phyloP scores from a whole-genome alignment of 371 early-diverging fungal genomes.

The Parasitella parasitica region DNA sequence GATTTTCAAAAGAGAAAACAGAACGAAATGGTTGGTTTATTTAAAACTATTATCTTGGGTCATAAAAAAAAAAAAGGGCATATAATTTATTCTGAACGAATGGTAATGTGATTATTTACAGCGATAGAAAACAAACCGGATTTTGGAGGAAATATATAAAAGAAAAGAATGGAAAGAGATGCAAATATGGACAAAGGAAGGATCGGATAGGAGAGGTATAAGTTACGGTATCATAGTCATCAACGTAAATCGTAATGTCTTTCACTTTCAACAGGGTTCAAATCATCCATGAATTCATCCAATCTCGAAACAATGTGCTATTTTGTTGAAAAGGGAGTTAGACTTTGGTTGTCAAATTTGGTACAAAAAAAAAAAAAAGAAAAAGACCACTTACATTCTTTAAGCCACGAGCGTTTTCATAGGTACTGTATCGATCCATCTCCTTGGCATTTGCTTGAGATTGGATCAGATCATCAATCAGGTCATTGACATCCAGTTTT shows the following conservation, averaged over 20 bases:
- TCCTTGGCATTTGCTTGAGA: constrained; percentile 4
- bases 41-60: no score
- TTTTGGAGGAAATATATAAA: no score
- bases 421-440: not conserved
- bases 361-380: no score
- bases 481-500: constrained; percentile 12
- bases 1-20: no score
- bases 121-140: no score
- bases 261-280: not conserved
- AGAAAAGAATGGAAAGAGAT: no score
- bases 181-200: not conserved
- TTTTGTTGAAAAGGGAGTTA: not conserved
- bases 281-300: not conserved
- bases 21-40: no score
- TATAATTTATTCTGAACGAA: no score
- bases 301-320: not conserved
- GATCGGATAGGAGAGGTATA: not conserved
- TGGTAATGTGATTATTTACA: no score
- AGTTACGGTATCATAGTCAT: not conserved
- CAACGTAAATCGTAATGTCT: not conserved
- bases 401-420: constrained; percentile 10
- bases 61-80: no score
- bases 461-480: constrained; percentile 15
- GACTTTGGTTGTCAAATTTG: no score
- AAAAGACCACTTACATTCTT: constrained; percentile 13